A percentile compares a stretch with the other conserved stretches of the same genome.
Conservation (phyloP, 257 asterid genomes). For the Verbena officinalis region DNA sequence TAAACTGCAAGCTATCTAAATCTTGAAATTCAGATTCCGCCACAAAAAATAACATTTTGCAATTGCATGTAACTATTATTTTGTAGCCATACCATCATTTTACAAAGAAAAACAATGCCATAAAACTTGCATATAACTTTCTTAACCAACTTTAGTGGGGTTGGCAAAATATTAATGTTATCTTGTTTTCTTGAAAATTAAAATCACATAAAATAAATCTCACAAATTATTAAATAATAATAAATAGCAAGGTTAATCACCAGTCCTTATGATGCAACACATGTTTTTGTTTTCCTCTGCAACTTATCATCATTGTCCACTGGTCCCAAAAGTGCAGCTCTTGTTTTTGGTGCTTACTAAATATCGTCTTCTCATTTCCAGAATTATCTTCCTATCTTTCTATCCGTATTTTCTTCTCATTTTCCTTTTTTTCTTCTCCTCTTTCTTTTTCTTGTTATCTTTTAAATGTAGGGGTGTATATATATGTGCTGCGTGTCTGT, state of each 20-base stretch:
- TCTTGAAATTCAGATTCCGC: no score
- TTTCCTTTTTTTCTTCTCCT: not conserved
- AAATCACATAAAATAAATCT: not conserved
- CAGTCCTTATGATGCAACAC: conserved; percentile 20
- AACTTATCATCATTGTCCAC: conserved; percentile 16
- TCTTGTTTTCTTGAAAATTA: not conserved
- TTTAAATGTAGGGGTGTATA: not conserved
- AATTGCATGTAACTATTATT: no score
- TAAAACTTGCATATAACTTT: no score
- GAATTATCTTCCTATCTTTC: conserved; percentile 40
- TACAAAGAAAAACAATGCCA: no score
- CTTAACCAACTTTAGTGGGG: no score
- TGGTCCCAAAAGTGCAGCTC: conserved; percentile 42
- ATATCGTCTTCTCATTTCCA: conserved; percentile 48
- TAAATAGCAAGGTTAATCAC: not conserved
- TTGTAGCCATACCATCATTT: no score
- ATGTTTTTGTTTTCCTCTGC: conserved; percentile 14
- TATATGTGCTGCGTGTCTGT: not conserved
- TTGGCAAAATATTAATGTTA: not conserved
- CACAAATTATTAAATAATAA: not conserved
- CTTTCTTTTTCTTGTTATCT: not conserved
- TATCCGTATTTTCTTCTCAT: not conserved
- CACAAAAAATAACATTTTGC: no score
- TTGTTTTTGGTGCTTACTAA: conserved; percentile 49
- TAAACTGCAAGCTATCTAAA: no score